Conservation (phyloP, 1,284 basidiomycete genomes). For the Sporisorium exsertum region DNA sequence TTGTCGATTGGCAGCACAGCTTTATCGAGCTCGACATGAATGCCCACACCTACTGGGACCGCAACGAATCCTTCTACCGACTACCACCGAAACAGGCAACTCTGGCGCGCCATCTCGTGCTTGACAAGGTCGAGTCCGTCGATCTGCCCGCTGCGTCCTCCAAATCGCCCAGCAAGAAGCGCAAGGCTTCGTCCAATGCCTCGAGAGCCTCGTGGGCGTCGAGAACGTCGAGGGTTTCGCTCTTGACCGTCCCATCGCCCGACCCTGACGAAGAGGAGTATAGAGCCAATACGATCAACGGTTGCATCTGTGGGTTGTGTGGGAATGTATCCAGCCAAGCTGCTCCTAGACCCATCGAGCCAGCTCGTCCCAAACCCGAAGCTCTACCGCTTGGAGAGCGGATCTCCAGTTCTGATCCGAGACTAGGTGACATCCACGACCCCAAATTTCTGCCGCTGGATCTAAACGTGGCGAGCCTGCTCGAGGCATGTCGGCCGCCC, state of each 20-base stretch:
- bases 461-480: constrained; percentile 43
- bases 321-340: not conserved
- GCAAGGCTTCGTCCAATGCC: constrained; percentile 18
- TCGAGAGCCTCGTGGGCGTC: constrained; percentile 4
- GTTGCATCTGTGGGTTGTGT: not conserved
- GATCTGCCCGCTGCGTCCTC: constrained; percentile 23
- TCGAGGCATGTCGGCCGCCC: constrained; percentile 47
- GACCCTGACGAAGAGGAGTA: constrained; percentile 6
- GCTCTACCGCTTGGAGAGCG: constrained; percentile 18
- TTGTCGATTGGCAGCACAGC: constrained; percentile 41
- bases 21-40: constrained; percentile 36
- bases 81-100: constrained; percentile 37
- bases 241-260: not conserved
- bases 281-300: not conserved
- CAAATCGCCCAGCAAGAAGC: constrained; percentile 29
- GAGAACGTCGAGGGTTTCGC: not conserved
- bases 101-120: constrained; percentile 33
- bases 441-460: constrained; percentile 40
- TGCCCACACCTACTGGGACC: constrained; percentile 40
- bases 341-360: not conserved
- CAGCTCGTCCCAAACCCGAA: constrained; percentile 13
- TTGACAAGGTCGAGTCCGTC: constrained; percentile 29
- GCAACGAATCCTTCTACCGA: constrained; percentile 40
- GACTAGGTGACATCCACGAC: constrained; percentile 26
- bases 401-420: constrained; percentile 21